Evolutionary conservation across 345 rosid genomes (phyloP), one percentile per base, ranked within the genome.

Genomic region (Gossypium mustelinum): DNA sequence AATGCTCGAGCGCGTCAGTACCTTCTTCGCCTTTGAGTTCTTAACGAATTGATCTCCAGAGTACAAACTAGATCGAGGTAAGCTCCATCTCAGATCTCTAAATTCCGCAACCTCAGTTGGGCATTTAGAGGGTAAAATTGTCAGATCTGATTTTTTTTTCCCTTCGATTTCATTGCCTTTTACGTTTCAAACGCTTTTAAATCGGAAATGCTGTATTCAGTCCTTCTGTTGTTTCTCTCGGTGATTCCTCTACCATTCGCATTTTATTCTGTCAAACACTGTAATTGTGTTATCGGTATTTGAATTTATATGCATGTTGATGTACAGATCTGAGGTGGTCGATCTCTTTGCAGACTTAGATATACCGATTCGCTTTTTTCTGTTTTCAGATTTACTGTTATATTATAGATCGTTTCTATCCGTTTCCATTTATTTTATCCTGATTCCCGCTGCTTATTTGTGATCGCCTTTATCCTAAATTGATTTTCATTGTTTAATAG

Each of bases 261-360:
- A 34, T 50, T 62, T 61, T 2, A 11, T 29, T 34, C 14, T 55
- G 0, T 48, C 75, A 72, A 73, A 47, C 11, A 68, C 43, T 47
- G 44, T 59, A 61, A 14, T 25, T 73, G 11, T 14, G 18, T 70
- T 52, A 11, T 60, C 48, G 11, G 11, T 45, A 16, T 73, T 60
- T 17, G 25, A 25, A 29, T 45, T 59, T 59, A 16, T 25, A 25
- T 60, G 2, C 4, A 47, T 22, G 41, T 22, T 73, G 20, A 39
- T 58, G 1, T 59, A 44, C 59, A 45, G 75, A 73, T 60, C 76
- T 48, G 56, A 47, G 47, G 68, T 73, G 22, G 25, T 6, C 45
- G 44, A 64, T 61, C 45, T 18, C 11, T 50, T 39, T 17, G 47
- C 57, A 29, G 8, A 25, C 16, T 50, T n/a, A 34, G 70, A 74